Percentiles rank a stretch among this genome's conserved stretches.
phyloP scores from a whole-genome alignment of 2,329 filamentous ascomycete genomes.

The Exophiala sp. region DNA sequence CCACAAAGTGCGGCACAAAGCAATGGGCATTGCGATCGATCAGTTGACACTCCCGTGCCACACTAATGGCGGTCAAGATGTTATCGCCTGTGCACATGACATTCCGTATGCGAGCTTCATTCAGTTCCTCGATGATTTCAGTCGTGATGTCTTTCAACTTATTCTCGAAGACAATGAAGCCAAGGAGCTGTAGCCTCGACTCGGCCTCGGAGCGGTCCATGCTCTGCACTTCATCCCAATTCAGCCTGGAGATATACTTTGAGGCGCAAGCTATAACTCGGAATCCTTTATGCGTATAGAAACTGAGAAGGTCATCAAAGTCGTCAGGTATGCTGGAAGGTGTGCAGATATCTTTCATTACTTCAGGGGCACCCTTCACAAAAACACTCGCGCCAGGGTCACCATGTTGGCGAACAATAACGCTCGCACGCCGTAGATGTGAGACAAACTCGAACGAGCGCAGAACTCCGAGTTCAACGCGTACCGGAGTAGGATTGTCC shows the following conservation, averaged over 20 bases:
- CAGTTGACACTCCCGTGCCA: constrained; percentile 81
- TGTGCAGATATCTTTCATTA: constrained; percentile 87
- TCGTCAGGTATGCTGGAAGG: constrained; percentile 76
- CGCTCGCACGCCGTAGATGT: constrained; percentile 83
- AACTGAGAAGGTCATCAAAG: constrained; percentile 80
- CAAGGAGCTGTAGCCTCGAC: constrained; percentile 74
- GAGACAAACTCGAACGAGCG: constrained; percentile 94
- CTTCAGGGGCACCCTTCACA: constrained; percentile 94
- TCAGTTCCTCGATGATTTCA: constrained; percentile 72
- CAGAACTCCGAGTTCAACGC: constrained; percentile 81
- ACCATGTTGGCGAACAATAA: constrained; percentile 83
- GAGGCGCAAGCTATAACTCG: constrained; percentile 93
- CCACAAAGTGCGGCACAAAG: constrained; percentile 81
- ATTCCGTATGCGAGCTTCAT: constrained; percentile 73
- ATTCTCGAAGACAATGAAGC: constrained; percentile 98
- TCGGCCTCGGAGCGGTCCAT: constrained; percentile 85
- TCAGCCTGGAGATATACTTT: constrained; percentile 78
- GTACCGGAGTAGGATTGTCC: constrained; percentile 29
- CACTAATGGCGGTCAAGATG: constrained; percentile 91
- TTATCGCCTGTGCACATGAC: constrained; percentile 99
- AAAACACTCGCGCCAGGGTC: constrained; percentile 79
- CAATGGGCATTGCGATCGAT: constrained; percentile 77
- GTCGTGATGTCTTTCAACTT: constrained; percentile 88
- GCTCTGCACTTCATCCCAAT: constrained; percentile 91
- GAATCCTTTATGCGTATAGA: constrained; percentile 93